Conservation (phyloP, 441 rosid genomes). For the Euphorbia celastroides region DNA sequence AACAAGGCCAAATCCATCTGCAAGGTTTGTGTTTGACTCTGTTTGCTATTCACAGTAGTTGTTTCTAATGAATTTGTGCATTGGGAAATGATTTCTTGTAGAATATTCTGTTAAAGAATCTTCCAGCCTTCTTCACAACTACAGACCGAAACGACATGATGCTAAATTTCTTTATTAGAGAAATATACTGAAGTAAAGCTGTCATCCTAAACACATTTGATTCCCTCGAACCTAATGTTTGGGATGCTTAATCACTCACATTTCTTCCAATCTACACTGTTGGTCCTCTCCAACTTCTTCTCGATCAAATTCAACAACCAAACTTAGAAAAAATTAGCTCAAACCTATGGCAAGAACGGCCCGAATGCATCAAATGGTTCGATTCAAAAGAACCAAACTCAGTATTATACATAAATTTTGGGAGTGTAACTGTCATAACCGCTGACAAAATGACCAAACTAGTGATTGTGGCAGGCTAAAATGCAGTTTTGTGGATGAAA, state of each 20-base stretch:
- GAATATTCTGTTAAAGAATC: constrained; percentile 6
- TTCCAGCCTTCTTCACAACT: constrained; percentile 17
- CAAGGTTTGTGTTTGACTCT: too few species aligned
- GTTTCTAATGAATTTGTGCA: too few species aligned
- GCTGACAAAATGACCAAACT: background rate
- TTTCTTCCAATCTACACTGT: background rate
- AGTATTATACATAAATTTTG: constrained; percentile 3
- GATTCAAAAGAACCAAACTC: background rate
- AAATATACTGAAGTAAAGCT: constrained; percentile 2
- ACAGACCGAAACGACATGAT: constrained; percentile 13
- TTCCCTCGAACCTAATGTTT: constrained; percentile 10
- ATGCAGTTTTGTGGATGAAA: constrained; percentile 32
- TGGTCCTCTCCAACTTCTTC: background rate
- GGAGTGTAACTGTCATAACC: background rate
- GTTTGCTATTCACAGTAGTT: too few species aligned
- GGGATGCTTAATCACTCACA: background rate
- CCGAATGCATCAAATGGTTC: too few species aligned
- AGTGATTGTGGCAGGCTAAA: constrained; percentile 29
- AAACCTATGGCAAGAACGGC: too few species aligned
- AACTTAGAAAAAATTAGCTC: background rate
- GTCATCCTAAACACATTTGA: constrained; percentile 21
- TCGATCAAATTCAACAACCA: background rate
- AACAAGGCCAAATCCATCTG: background rate
- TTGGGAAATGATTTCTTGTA: too few species aligned
- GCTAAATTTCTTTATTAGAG: constrained; percentile 4